Evolutionary conservation across 192 early-diverging fungal species (phyloP).

Genomic region (Mortierella alpina): DNA sequence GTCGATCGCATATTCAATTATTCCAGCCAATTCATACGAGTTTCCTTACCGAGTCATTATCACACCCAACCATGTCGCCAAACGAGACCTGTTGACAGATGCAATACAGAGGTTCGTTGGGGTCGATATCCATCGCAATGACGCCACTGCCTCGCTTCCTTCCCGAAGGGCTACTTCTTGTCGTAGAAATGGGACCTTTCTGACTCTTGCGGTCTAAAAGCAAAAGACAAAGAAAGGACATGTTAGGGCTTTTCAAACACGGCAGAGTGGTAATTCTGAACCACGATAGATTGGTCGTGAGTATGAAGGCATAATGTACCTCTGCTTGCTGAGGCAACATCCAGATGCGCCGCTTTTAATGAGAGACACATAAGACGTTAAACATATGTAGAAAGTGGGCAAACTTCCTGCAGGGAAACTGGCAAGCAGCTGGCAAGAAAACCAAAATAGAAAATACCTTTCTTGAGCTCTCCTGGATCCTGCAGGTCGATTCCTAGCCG

Average conservation of each 20-base stretch:
- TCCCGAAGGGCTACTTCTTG: conserved; percentile 41
- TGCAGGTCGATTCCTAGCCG: conserved; percentile 49
- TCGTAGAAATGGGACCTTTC: conserved; percentile 38
- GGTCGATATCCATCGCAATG: conserved; percentile 84
- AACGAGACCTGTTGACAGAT: conserved; percentile 95
- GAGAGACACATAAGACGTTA: not conserved
- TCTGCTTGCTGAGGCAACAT: conserved; percentile 32
- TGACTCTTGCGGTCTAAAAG: conserved; percentile 47
- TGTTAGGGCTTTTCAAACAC: not conserved
- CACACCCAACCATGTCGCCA: conserved; percentile 98
- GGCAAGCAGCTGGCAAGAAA: conserved; percentile 2
- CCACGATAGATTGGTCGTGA: not conserved
- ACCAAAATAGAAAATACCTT: conserved; percentile 16
- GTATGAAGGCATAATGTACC: conserved; percentile 2
- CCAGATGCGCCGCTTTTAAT: conserved; percentile 11
- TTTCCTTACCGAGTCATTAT: conserved; percentile 72
- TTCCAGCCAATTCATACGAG: not conserved
- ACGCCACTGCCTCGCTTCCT: conserved; percentile 36
- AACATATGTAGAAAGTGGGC: not conserved
- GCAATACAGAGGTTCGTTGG: conserved; percentile 97
- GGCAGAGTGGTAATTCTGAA: not conserved
- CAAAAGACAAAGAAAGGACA: not conserved
- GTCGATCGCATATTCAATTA: not conserved
- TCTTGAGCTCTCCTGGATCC: conserved; percentile 41
- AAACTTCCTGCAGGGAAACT: not conserved